Evolutionary conservation across 1,284 basidiomycete genomes (phyloP).

Genomic region (Rhodotorula sp.): DNA sequence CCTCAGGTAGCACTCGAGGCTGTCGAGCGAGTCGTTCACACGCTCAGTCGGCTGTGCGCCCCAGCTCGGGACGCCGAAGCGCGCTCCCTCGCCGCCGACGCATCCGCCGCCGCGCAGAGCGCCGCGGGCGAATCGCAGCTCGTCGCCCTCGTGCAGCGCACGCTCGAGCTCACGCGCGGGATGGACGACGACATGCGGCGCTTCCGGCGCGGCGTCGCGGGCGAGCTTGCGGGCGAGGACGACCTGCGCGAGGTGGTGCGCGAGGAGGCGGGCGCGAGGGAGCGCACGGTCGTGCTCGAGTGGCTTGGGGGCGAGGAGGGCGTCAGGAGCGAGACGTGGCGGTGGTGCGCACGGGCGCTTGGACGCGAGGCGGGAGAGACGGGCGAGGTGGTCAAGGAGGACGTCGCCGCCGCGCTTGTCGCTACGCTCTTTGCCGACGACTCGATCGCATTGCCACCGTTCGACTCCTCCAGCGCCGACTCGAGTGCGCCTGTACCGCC

Average conservation of each 20-base stretch:
- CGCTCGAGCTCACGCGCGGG: constrained; percentile 58
- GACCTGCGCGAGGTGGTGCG: constrained; percentile 58
- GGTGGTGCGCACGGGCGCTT: not conserved
- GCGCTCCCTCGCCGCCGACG: constrained; percentile 53
- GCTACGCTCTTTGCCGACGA: constrained; percentile 33
- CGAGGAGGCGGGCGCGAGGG: constrained; percentile 59
- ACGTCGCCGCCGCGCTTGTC: constrained; percentile 50
- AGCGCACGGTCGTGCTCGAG: constrained; percentile 54
- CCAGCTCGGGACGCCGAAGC: constrained; percentile 63
- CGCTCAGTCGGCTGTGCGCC: constrained; percentile 63
- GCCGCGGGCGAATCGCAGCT: constrained; percentile 47
- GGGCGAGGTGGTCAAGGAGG: constrained; percentile 42
- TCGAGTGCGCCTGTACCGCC: constrained; percentile 43
- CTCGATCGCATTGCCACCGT: constrained; percentile 42
- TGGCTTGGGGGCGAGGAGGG: constrained; percentile 18
- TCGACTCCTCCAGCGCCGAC: not conserved
- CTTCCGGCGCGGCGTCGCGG: constrained; percentile 63
- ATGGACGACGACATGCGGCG: constrained; percentile 68
- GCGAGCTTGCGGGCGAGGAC: constrained; percentile 53
- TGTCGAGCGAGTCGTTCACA: constrained; percentile 50
- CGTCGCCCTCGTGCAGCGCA: constrained; percentile 55
- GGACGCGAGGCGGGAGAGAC: not conserved
- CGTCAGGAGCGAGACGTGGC: constrained; percentile 49
- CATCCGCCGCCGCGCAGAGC: constrained; percentile 36
- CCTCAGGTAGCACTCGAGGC: not conserved